Evolutionary conservation across 2,329 filamentous ascomycete species (phyloP).

Genomic region (Ascochyta rabiei): DNA sequence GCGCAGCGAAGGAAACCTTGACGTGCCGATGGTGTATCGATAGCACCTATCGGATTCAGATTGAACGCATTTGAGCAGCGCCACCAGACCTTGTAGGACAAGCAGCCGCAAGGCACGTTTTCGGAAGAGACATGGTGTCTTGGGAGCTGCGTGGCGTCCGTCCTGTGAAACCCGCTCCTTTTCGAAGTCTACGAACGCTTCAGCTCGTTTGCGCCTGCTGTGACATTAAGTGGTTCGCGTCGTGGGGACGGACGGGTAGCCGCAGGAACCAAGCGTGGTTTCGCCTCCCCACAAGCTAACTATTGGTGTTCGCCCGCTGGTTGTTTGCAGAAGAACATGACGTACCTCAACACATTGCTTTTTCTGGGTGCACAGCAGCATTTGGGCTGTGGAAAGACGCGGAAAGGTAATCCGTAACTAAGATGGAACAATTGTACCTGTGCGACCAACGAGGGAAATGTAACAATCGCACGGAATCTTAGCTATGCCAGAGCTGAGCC

Average conservation of each 20-base stretch:
- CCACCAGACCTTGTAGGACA: conserved; percentile 13
- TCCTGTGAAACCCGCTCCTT: conserved; percentile 13
- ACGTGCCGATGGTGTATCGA: conserved; percentile 29
- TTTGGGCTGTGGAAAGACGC: conserved; percentile 20
- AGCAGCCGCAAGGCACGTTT: conserved; percentile 24
- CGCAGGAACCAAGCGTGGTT: conserved; percentile 7
- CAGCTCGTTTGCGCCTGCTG: background rate
- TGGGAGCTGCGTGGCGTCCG: conserved; percentile 14
- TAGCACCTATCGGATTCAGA: conserved; percentile 19
- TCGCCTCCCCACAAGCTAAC: conserved; percentile 8
- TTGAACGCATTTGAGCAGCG: conserved; percentile 7
- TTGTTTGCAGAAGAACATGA: conserved; percentile 7
- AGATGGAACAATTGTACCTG: conserved; percentile 23
- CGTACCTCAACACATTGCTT: conserved; percentile 1
- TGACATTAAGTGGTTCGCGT: conserved; percentile 1
- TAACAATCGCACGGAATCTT: conserved; percentile 16
- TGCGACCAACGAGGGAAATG: conserved; percentile 26
- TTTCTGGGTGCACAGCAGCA: conserved; percentile 23
- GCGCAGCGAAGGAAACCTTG: conserved; percentile 22
- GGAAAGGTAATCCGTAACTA: conserved; percentile 18
- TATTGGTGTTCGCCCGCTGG: conserved; percentile 18
- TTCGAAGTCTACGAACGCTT: conserved; percentile 2
- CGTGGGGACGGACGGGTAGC: conserved; percentile 1
- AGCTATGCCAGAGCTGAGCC: background rate
- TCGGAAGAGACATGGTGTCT: conserved; percentile 10